These are phyloP conservation scores for Sporothrix inflata DNA, from an alignment of 2,329 filamentous ascomycete genomes.

Conservation along the genomic window DNA sequence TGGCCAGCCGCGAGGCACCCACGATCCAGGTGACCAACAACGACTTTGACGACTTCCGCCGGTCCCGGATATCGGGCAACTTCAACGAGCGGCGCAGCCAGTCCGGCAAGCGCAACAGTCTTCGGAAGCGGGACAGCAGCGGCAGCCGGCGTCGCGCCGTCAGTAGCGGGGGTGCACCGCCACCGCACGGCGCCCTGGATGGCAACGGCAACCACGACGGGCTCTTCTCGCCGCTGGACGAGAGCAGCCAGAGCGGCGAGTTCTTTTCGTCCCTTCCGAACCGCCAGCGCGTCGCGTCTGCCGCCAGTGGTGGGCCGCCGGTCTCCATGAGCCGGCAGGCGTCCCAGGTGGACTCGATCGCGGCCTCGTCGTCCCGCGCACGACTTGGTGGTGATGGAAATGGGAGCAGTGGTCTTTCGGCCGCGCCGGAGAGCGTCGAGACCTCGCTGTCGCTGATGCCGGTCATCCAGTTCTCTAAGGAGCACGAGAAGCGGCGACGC, in stretches of 20 bases:
- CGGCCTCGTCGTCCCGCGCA: constrained; percentile 49
- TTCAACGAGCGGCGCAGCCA: constrained; percentile 47
- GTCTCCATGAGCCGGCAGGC: constrained; percentile 50
- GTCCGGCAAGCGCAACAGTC: constrained; percentile 54
- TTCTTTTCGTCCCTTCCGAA: constrained; percentile 49
- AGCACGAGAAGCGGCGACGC: constrained; percentile 55
- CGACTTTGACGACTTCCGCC: constrained; percentile 51
- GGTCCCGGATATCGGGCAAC: constrained; percentile 41
- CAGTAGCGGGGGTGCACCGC: constrained; percentile 47
- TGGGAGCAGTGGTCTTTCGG: constrained; percentile 37
- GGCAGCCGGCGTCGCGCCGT: constrained; percentile 51
- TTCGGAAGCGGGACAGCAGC: constrained; percentile 58
- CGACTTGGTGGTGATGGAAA: not conserved
- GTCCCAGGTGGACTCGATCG: constrained; percentile 51
- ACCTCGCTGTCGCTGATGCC: constrained; percentile 54
- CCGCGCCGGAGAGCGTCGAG: constrained; percentile 45
- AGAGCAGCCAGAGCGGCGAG: constrained; percentile 44
- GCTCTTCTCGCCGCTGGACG: constrained; percentile 54
- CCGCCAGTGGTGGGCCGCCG: constrained; percentile 39
- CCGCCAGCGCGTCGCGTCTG: constrained; percentile 46
- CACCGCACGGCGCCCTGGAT: constrained; percentile 41
- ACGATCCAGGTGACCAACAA: constrained; percentile 76
- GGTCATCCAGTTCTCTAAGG: constrained; percentile 58
- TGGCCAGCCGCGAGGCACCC: constrained; percentile 56
- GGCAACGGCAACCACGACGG: constrained; percentile 58